phyloP scores from a whole-genome alignment of 305 asterid genomes.

The Euphrasia arctica region DNA sequence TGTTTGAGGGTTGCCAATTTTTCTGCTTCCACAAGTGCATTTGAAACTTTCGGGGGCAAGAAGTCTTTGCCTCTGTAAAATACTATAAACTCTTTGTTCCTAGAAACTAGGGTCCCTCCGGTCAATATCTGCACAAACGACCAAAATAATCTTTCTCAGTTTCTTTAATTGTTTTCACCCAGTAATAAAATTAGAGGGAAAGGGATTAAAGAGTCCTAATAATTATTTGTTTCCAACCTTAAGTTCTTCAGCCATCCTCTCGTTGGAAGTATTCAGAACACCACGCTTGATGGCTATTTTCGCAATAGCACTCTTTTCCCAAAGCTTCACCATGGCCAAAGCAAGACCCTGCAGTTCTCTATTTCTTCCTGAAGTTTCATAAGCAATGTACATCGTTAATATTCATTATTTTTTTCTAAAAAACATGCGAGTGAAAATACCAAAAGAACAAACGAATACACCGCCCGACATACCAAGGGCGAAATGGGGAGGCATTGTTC shows the following conservation, averaged over 20 bases:
- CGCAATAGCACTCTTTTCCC: constrained; percentile 79
- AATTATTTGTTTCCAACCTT: constrained; percentile 44
- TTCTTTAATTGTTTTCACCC: not conserved
- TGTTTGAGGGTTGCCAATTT: constrained; percentile 45
- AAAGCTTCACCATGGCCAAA: constrained; percentile 78
- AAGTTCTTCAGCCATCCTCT: constrained; percentile 94
- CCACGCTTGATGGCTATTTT: constrained; percentile 95
- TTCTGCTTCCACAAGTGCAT: constrained; percentile 58
- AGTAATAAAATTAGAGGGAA: not conserved
- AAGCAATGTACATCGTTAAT: constrained; percentile 10
- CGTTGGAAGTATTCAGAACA: constrained; percentile 71
- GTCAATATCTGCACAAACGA: constrained; percentile 64
- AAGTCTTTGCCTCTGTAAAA: constrained; percentile 89
- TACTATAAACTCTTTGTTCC: constrained; percentile 88
- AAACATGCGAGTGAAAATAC: not conserved
- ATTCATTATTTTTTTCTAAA: no score
- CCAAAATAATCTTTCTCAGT: not conserved
- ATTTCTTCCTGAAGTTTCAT: constrained; percentile 59
- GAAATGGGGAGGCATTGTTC: constrained; percentile 81
- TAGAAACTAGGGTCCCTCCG: constrained; percentile 83
- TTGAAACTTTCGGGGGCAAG: constrained; percentile 59
- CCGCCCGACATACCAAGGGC: constrained; percentile 56
- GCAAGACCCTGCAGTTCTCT: constrained; percentile 92
- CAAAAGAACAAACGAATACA: constrained; percentile 16
- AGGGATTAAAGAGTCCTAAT: not conserved